phyloP scores from a whole-genome alignment of 768 basidiomycete genomes.

The Leccinum aurantiacum region DNA sequence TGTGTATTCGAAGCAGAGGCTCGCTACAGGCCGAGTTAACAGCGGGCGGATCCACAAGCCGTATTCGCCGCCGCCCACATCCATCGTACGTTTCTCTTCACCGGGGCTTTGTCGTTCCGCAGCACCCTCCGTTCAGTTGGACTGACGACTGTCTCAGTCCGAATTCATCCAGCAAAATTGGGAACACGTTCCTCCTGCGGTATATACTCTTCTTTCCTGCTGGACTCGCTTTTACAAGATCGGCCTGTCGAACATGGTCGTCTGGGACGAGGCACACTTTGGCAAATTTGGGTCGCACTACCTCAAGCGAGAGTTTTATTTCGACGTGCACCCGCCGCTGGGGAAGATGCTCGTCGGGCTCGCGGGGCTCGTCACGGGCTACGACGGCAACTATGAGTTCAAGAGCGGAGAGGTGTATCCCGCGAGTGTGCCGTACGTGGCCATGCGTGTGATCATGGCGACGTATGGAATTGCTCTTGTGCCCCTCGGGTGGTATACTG shows the following conservation, averaged over 20 bases:
- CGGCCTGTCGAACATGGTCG: slow-evolving; percentile 78
- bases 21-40: slow-evolving; percentile 40
- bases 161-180: slow-evolving; percentile 81
- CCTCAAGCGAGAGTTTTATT: slow-evolving; percentile 98
- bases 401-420: slow-evolving; percentile 89
- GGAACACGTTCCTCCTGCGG: slow-evolving; percentile 72
- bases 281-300: slow-evolving; percentile 99
- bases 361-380: slow-evolving; percentile 87
- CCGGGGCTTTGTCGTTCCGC: slow-evolving; percentile 4
- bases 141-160: slow-evolving; percentile 40
- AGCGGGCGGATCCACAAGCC: slow-evolving; percentile 64
- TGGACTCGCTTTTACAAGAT: slow-evolving; percentile 95
- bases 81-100: slow-evolving; percentile 44
- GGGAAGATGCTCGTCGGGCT: slow-evolving; percentile 99
- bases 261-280: slow-evolving; percentile 99
- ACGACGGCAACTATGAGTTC: slow-evolving; percentile 91
- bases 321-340: slow-evolving; percentile 97
- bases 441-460: slow-evolving; percentile 94
- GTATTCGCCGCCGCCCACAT: slow-evolving; percentile 64
- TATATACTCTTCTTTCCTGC: slow-evolving; percentile 93
- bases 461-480: slow-evolving; percentile 95
- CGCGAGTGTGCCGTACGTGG: slow-evolving; percentile 81
- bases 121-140: background rate
- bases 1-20: slow-evolving; percentile 49
- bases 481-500: slow-evolving; percentile 95